Evolutionary conservation across 495 filamentous ascomycete genomes (phyloP), one percentile per base, ranked within the genome.

Genomic region (Pseudoneurospora amorphoporcata): DNA sequence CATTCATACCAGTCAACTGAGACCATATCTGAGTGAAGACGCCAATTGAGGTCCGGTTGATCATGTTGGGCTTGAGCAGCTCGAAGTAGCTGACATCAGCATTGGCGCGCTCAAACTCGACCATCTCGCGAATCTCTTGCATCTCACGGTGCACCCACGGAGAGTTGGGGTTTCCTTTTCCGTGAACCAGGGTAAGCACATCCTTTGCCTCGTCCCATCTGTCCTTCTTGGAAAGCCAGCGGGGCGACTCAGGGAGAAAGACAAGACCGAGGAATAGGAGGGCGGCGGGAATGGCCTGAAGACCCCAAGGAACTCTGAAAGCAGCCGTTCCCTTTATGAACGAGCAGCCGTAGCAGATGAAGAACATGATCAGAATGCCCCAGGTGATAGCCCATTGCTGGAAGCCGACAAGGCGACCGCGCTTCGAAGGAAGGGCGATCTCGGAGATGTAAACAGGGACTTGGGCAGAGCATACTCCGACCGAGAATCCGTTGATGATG

Each of bases 21-120:
- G 89, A 90, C 92, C 92, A 95, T 77, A 95, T 91, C 79, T 94
- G 92, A 0, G 89, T 92, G 76, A 93, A 93, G 61, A 94, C 76
- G 69, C 92, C 92, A 75, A 93, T 88, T 70, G 88, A 84, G 39
- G 91, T 92, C 14, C 91, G 88, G 81, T 92, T 92, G 77, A 93
- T 83, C 91, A 94, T 94, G 47, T 84, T 80, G 0, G 89, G 88
- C 69, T 85, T 87, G 79, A 95, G 85, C 7, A 95, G 83, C 75
- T 94, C 91, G 23, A 89, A 72, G 77, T 90, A 94, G 32, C 86
- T 87, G 70, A 91, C 89, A 68, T 92, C 86, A 10, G 86, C 80
- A 70, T 86, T 87, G 37, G 73, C 71, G 47, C 88, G 85, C 83
- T 94, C 91, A 71, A 94, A 91, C 65, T 92, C 89, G 53, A 90